phyloP scores from a whole-genome alignment of 352 stramenopile species.

The Pythium grandisporangium region DNA sequence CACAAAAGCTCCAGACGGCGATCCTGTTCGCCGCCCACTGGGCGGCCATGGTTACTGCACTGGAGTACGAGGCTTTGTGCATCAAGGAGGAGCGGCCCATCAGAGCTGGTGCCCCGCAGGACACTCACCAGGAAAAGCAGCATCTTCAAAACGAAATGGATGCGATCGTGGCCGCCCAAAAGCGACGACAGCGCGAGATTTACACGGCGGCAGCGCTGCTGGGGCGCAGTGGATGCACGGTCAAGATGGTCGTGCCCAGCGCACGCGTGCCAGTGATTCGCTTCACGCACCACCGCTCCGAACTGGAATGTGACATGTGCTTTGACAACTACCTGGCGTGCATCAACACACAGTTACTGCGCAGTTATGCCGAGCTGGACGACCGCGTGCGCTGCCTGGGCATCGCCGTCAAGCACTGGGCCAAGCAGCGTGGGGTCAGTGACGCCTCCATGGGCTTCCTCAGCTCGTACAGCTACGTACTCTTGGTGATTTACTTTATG shows the following conservation, averaged over 20 bases:
- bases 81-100: conserved; percentile 10
- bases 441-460: conserved; percentile 94
- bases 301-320: conserved; percentile 73
- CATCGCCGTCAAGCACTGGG: conserved; percentile 97
- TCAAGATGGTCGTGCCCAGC: conserved; percentile 53
- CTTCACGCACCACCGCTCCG: conserved; percentile 44
- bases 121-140: too few relatives aligned
- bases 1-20: conserved; percentile 3
- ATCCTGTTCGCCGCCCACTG: conserved; percentile 5
- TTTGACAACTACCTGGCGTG: conserved; percentile 78
- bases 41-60: conserved; percentile 1
- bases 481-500: conserved; percentile 97
- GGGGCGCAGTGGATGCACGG: conserved; percentile 35
- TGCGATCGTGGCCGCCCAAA: conserved; percentile 18
- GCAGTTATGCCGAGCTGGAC: conserved; percentile 70
- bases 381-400: conserved; percentile 81
- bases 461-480: conserved; percentile 97
- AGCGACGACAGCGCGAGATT: conserved; percentile 8
- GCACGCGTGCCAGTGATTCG: conserved; percentile 78
- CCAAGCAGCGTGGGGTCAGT: conserved; percentile 95
- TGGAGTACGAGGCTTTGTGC: conserved; percentile 31
- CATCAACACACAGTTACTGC: conserved; percentile 74
- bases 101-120: too few relatives aligned
- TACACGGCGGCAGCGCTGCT: conserved; percentile 16
- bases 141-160: neutral